These are phyloP conservation scores for Juncus inflexus DNA, from an alignment of 176 grass and related monocot species.

Conservation along the genomic window DNA sequence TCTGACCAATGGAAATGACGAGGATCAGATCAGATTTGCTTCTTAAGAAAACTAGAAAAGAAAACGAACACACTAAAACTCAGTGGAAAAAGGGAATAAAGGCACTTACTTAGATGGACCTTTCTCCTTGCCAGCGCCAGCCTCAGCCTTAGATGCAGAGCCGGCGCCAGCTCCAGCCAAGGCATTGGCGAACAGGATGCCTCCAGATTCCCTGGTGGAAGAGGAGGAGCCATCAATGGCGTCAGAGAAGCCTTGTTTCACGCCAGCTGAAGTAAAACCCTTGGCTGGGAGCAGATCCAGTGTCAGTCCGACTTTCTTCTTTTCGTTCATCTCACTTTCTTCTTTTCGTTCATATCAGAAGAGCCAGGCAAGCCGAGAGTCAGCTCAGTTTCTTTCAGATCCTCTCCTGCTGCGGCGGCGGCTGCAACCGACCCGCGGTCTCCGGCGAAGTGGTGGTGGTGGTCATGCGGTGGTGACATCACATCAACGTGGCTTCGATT, in stretches of 20 bases:
- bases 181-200: conserved; percentile 19
- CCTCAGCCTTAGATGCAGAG: conserved; percentile 32
- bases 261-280: conserved; percentile 39
- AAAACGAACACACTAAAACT: background rate
- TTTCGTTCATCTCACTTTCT: too few species aligned
- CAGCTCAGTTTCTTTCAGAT: conserved; percentile 86
- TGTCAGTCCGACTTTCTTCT: conserved; percentile 38
- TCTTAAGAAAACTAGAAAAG: too few species aligned
- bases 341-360: too few species aligned
- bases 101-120: conserved; percentile 62
- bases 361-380: conserved; percentile 79
- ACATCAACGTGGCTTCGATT: conserved; percentile 10
- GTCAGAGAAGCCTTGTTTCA: conserved; percentile 73
- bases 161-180: conserved; percentile 8
- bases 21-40: too few species aligned
- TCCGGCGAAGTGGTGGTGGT: conserved; percentile 45
- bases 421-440: conserved; percentile 10
- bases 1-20: too few species aligned
- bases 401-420: conserved; percentile 25
- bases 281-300: conserved; percentile 79
- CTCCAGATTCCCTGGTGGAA: conserved; percentile 29
- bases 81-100: background rate
- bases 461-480: conserved; percentile 88
- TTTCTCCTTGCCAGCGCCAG: conserved; percentile 31
- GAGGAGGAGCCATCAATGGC: conserved; percentile 8